Evolutionary conservation across 257 asterid genomes (phyloP), one percentile per base, ranked within the genome.

Genomic region (Lithospermum erythrorhizon): DNA sequence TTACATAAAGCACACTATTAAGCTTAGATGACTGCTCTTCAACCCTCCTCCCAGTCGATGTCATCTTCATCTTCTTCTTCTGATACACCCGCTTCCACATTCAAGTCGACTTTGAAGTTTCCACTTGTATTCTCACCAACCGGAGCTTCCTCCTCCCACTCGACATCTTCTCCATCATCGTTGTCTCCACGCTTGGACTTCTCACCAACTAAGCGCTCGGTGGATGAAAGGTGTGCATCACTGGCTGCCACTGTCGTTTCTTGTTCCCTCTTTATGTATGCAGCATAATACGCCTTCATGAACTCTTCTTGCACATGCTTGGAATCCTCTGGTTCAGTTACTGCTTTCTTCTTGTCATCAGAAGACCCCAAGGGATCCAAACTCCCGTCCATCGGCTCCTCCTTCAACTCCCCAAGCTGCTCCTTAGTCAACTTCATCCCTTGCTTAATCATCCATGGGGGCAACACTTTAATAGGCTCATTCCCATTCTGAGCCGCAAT

Each of bases 371-470:
- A 58, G 37, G 83, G 61, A 20, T 68, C 70, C 56, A 69, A 72
- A 57, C 75, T 45, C 69, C 71, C 84, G 68, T 64, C 94, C 83
- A 63, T 61, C 65, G 65, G 66, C 72, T 83, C 95, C 57, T 58
- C 77, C 77, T 79, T 81, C 56, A 76, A 67, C 74, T 82, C 88
- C 61, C 99, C 99, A 6, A 87, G 95, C 68, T 89, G 99, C 86
- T 89, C 99, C 66, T 72, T 80, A 15, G 96, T 80, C 66, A 86
- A 94, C 63, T 74, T 83, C 99, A 93, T 93, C 62, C 97, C 97
- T 71, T 81, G 76, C 79, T 59, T 86, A 62, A 93, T 83, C 99
- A 93, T 89, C 99, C 97, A 93, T 21, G 97, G 95, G 66, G 99
- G 99, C 78, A 89, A 80, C 37, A 84, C 86, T 79, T 93, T 89